Evolutionary conservation across 345 rosid genomes (phyloP).

Genomic region (Ceriops tagal): DNA sequence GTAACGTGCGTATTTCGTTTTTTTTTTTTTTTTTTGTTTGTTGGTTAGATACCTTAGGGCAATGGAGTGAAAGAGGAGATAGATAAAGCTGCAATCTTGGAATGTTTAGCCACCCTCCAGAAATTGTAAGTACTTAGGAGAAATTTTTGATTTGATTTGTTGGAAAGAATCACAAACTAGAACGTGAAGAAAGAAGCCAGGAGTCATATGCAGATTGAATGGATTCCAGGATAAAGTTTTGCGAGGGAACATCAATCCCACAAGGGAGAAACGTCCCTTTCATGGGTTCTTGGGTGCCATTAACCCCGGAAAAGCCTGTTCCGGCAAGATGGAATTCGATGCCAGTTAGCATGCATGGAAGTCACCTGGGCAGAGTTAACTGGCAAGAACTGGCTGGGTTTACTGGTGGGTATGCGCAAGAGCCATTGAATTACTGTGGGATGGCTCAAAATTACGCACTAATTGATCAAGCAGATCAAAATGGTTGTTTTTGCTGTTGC

Average conservation of each 20-base stretch:
- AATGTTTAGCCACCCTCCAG: too few species aligned
- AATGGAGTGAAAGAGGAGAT: conserved; percentile 19
- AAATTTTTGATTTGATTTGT: background rate
- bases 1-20: too few species aligned
- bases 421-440: conserved; percentile 18
- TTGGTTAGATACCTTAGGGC: background rate
- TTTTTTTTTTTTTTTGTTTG: too few species aligned
- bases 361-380: conserved; percentile 20
- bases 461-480: conserved; percentile 18
- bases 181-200: too few species aligned
- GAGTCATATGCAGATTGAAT: conserved; percentile 12
- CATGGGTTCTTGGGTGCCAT: conserved; percentile 44
- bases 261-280: conserved; percentile 20
- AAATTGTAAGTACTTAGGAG: background rate
- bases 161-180: background rate
- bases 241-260: conserved; percentile 33
- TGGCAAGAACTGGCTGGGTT: conserved; percentile 35
- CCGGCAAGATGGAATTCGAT: conserved; percentile 24
- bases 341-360: conserved; percentile 20
- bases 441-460: conserved; percentile 16
- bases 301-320: conserved; percentile 40
- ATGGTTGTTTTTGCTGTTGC: conserved; percentile 7
- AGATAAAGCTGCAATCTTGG: too few species aligned
- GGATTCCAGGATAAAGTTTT: conserved; percentile 30
- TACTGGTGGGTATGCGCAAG: conserved; percentile 22